These are phyloP conservation scores for Lojkania enalia DNA, from an alignment of 2,329 filamentous ascomycete genomes.

Conservation along the genomic window DNA sequence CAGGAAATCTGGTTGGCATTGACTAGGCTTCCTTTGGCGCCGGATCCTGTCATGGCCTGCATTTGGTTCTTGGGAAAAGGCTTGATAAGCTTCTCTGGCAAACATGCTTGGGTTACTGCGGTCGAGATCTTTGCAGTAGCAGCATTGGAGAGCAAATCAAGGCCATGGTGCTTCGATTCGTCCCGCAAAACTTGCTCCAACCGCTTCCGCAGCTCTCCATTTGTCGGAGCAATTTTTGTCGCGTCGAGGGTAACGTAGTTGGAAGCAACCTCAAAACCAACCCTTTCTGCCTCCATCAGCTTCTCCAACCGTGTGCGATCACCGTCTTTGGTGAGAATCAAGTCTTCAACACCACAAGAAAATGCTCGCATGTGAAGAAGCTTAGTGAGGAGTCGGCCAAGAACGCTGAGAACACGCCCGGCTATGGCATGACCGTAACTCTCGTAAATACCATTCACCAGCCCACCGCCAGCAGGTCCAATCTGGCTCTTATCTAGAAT, in stretches of 20 bases:
- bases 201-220: conserved; percentile 73
- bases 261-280: conserved; percentile 79
- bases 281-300: conserved; percentile 65
- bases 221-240: conserved; percentile 61
- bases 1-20: conserved; percentile 98
- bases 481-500: conserved; percentile 97
- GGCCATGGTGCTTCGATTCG: conserved; percentile 82
- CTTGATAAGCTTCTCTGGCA: conserved; percentile 83
- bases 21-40: conserved; percentile 89
- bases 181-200: conserved; percentile 90
- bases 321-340: conserved; percentile 79
- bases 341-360: conserved; percentile 95
- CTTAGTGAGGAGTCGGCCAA: conserved; percentile 86
- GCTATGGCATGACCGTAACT: conserved; percentile 86
- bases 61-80: conserved; percentile 96
- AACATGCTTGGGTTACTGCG: conserved; percentile 74
- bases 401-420: conserved; percentile 83
- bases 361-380: conserved; percentile 93
- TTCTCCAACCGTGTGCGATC: conserved; percentile 71
- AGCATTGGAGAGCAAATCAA: conserved; percentile 86
- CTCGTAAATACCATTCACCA: conserved; percentile 92
- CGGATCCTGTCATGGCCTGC: conserved; percentile 97
- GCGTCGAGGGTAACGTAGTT: conserved; percentile 85
- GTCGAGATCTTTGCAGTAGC: conserved; percentile 72
- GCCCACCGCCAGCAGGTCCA: conserved; percentile 80